These are phyloP conservation scores for Lasiodiplodia sp. DNA, from an alignment of 2,329 filamentous ascomycete genomes.

Conservation along the genomic window DNA sequence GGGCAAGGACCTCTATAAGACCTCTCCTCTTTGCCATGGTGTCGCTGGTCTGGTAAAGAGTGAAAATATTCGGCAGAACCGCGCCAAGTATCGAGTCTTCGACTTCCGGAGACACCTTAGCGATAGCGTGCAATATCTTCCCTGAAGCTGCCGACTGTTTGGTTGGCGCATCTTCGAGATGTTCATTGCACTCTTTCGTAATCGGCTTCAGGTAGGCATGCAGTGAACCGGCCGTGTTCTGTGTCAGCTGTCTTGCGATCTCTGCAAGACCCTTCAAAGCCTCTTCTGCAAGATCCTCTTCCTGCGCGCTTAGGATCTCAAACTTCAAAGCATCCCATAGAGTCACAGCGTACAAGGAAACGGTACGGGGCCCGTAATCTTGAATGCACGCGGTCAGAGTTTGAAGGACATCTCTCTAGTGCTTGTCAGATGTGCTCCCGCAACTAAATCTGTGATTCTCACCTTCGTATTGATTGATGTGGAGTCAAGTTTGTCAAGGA, in stretches of 20 bases:
- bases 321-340: constrained; percentile 75
- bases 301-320: constrained; percentile 71
- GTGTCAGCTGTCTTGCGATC: constrained; percentile 64
- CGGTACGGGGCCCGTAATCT: constrained; percentile 65
- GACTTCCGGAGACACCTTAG: constrained; percentile 61
- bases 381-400: constrained; percentile 66
- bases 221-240: constrained; percentile 56
- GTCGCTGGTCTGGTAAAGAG: constrained; percentile 67
- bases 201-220: constrained; percentile 66
- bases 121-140: constrained; percentile 65
- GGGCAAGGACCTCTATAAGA: constrained; percentile 66
- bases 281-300: constrained; percentile 69
- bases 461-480: constrained; percentile 73
- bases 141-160: constrained; percentile 72
- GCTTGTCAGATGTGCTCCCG: constrained; percentile 16
- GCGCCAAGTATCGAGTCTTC: constrained; percentile 64
- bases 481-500: constrained; percentile 74
- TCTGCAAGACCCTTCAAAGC: constrained; percentile 63
- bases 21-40: constrained; percentile 69
- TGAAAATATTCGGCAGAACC: constrained; percentile 64
- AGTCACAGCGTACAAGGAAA: constrained; percentile 69
- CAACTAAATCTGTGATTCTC: constrained; percentile 30
- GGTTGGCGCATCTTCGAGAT: constrained; percentile 71
- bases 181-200: constrained; percentile 72
- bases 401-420: constrained; percentile 68